These are phyloP conservation scores for Phytophthora cajani DNA, from an alignment of 352 stramenopile genomes.

Conservation along the genomic window DNA sequence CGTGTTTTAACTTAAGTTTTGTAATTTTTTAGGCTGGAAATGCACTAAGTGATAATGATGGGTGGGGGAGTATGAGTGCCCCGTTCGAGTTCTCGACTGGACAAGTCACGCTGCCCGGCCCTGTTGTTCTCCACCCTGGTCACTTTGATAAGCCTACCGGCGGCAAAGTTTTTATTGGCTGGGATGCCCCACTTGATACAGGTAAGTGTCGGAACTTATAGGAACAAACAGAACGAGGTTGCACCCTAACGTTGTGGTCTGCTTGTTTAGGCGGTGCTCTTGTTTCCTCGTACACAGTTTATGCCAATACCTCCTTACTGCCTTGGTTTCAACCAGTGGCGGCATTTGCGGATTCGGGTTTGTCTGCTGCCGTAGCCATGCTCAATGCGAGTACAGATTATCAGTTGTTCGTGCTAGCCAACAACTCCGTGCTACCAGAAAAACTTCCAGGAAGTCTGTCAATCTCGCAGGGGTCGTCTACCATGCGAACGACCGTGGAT, in stretches of 20 bases:
- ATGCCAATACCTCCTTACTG: slow-evolving; percentile 30
- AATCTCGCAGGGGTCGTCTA: slow-evolving; percentile 35
- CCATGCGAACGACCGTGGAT: slow-evolving; percentile 49
- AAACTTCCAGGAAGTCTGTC: slow-evolving; percentile 47
- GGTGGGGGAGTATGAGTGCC: slow-evolving; percentile 53
- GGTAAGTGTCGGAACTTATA: slow-evolving; percentile 38
- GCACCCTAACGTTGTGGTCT: neutral
- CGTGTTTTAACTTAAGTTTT: neutral
- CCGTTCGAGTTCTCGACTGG: slow-evolving; percentile 43
- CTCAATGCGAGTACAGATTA: slow-evolving; percentile 56
- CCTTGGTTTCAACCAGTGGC: slow-evolving; percentile 37
- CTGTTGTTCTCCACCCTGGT: slow-evolving; percentile 30
- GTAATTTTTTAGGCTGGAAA: slow-evolving; percentile 51
- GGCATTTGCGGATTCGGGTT: slow-evolving; percentile 8
- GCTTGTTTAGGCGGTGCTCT: slow-evolving; percentile 32
- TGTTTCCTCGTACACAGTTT: slow-evolving; percentile 52
- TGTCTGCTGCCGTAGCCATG: slow-evolving; percentile 23
- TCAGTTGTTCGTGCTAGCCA: slow-evolving; percentile 57
- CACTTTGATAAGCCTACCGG: slow-evolving; percentile 40
- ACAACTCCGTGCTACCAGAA: slow-evolving; percentile 25
- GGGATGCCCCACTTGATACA: slow-evolving; percentile 55
- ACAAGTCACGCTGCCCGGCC: slow-evolving; percentile 38
- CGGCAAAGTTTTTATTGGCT: slow-evolving; percentile 61
- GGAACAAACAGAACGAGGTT: neutral
- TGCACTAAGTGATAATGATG: slow-evolving; percentile 33